A percentile compares a stretch with the other conserved stretches of the same genome.
Conservation (phyloP, 2,329 filamentous ascomycete species). For the Berkeleyomyces rouxiae region DNA sequence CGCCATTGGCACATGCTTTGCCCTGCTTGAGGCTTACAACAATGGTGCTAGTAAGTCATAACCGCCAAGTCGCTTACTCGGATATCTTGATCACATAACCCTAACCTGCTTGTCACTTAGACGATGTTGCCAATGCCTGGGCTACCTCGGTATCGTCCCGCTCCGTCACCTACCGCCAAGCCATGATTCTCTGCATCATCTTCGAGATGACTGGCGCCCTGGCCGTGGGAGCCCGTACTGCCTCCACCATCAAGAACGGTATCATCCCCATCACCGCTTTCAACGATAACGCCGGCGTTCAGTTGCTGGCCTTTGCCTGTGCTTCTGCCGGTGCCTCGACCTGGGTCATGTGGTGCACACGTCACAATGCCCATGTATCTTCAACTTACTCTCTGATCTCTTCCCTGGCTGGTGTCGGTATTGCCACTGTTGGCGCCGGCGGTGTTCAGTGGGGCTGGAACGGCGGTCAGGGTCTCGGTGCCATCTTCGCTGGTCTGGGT, state of each 20-base stretch:
- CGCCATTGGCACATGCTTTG: conserved; percentile 59
- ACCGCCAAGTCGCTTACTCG: neutral
- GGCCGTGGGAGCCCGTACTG: conserved; percentile 50
- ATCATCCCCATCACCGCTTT: conserved; percentile 49
- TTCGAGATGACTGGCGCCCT: conserved; percentile 55
- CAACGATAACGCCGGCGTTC: conserved; percentile 42
- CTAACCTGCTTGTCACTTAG: conserved; percentile 22
- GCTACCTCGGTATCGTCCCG: conserved; percentile 68
- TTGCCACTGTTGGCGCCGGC: conserved; percentile 45
- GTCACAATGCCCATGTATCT: conserved; percentile 55
- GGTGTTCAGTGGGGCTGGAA: conserved; percentile 56
- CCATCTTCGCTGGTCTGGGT: conserved; percentile 52
- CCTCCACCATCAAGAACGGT: conserved; percentile 65
- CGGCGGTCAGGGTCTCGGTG: conserved; percentile 48
- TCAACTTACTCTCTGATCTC: conserved; percentile 58
- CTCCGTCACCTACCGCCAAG: conserved; percentile 53
- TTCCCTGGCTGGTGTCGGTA: conserved; percentile 50
- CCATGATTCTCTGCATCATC: conserved; percentile 47
- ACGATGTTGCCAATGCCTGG: conserved; percentile 76
- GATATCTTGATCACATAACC: neutral
- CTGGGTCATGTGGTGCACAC: conserved; percentile 71
- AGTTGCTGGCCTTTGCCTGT: conserved; percentile 51
- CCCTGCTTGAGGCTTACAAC: conserved; percentile 61
- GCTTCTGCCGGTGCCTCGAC: conserved; percentile 46
- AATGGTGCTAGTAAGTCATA: conserved; percentile 54